Evolutionary conservation across 1,139 yeast genomes (phyloP).

Genomic region (Pichia sp.): DNA sequence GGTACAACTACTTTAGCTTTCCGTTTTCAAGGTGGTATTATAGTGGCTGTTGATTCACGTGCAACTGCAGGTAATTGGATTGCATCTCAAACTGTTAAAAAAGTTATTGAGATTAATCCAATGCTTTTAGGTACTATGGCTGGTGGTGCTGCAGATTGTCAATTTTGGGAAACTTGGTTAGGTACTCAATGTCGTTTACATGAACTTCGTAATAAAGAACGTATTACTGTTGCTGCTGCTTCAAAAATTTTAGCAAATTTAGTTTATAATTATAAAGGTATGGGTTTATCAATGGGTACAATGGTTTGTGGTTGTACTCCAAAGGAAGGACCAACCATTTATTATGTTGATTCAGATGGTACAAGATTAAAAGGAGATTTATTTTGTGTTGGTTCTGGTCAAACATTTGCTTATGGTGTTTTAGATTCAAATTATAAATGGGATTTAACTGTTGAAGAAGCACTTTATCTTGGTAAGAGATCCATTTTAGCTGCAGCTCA

Average conservation of each 20-base stretch:
- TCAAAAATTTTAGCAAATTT: constrained; percentile 87
- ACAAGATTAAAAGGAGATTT: constrained; percentile 90
- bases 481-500: constrained; percentile 96
- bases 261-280: constrained; percentile 91
- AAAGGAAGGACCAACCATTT: constrained; percentile 92
- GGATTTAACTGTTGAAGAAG: constrained; percentile 90
- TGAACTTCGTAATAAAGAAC: constrained; percentile 88
- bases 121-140: constrained; percentile 97
- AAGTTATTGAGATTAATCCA: constrained; percentile 95
- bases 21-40: constrained; percentile 91
- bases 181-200: constrained; percentile 95
- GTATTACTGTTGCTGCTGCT: constrained; percentile 96
- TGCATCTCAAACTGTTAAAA: constrained; percentile 96
- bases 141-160: constrained; percentile 99
- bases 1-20: constrained; percentile 98
- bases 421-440: constrained; percentile 85
- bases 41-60: constrained; percentile 95
- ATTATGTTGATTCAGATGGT: constrained; percentile 96
- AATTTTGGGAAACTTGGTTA: constrained; percentile 98
- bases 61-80: constrained; percentile 99
- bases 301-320: constrained; percentile 97
- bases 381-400: constrained; percentile 98
- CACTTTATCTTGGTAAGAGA: constrained; percentile 89
- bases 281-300: constrained; percentile 99
- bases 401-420: constrained; percentile 99